phyloP scores from a whole-genome alignment of 2,329 filamentous ascomycete species.

The Exophiala aquamarina region DNA sequence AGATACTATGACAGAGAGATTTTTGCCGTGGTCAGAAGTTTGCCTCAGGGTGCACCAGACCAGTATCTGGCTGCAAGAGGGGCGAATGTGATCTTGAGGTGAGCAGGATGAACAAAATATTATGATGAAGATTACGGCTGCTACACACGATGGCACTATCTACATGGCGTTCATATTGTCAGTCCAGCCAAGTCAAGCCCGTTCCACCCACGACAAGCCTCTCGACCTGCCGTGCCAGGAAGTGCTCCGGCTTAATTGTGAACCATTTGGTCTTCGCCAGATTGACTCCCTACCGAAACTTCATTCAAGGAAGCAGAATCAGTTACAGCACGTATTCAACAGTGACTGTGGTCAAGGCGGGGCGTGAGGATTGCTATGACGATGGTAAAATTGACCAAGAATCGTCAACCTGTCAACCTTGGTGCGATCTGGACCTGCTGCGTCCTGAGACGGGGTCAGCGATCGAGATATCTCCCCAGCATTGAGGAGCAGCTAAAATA shows the following conservation, averaged over 20 bases:
- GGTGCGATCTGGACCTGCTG: too few relatives aligned
- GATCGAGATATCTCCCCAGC: too few relatives aligned
- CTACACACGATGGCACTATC: too few relatives aligned
- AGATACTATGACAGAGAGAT: constrained; percentile 93
- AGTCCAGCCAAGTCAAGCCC: constrained; percentile 94
- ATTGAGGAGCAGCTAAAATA: too few relatives aligned
- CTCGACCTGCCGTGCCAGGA: constrained; percentile 78
- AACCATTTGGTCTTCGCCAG: constrained; percentile 72
- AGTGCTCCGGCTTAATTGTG: constrained; percentile 99
- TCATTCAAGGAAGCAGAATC: constrained; percentile 58
- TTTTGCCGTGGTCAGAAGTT: constrained; percentile 75
- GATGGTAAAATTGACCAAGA: neutral
- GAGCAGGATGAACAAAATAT: constrained; percentile 34
- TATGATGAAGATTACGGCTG: too few relatives aligned
- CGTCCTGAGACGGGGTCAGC: too few relatives aligned
- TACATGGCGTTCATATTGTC: too few relatives aligned
- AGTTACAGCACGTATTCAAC: constrained; percentile 55
- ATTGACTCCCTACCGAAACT: constrained; percentile 77
- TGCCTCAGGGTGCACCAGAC: constrained; percentile 82
- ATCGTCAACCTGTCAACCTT: too few relatives aligned
- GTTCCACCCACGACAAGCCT: constrained; percentile 82
- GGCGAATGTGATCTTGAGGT: constrained; percentile 92
- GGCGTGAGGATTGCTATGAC: neutral
- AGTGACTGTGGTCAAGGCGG: constrained; percentile 54
- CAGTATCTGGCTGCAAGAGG: constrained; percentile 86